phyloP scores from a whole-genome alignment of 2,329 filamentous ascomycete genomes.

The Myriangium duriaei region DNA sequence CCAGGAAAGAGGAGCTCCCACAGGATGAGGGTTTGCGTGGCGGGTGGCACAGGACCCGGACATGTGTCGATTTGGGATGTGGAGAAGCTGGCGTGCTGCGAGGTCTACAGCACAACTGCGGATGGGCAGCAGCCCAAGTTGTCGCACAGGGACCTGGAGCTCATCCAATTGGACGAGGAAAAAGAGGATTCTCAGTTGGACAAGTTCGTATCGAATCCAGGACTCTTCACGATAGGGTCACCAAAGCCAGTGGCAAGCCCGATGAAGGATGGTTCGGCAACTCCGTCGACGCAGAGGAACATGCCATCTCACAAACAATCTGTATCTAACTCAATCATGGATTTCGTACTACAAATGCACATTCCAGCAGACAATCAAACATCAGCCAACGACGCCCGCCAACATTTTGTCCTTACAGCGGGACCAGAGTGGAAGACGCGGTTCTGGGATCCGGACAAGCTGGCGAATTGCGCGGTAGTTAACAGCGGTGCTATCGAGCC shows the following conservation, averaged over 20 bases:
- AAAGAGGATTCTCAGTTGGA: conserved; percentile 26
- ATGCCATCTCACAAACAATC: conserved; percentile 1
- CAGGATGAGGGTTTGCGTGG: conserved; percentile 75
- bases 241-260: background rate
- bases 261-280: conserved; percentile 10
- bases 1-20: conserved; percentile 44
- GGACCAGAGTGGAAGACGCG: conserved; percentile 83
- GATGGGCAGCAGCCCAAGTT: conserved; percentile 19
- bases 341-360: conserved; percentile 62
- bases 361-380: conserved; percentile 51
- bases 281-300: background rate
- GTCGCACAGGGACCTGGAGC: conserved; percentile 54
- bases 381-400: conserved; percentile 44
- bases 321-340: conserved; percentile 49
- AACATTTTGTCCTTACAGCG: conserved; percentile 75
- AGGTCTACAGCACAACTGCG: conserved; percentile 63
- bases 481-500: conserved; percentile 52
- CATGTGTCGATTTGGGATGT: conserved; percentile 95
- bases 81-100: conserved; percentile 75
- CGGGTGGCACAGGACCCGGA: conserved; percentile 72
- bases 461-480: conserved; percentile 67
- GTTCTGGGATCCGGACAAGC: conserved; percentile 78
- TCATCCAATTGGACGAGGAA: conserved; percentile 85
- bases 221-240: conserved; percentile 32
- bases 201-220: conserved; percentile 20